Evolutionary conservation across 208 protist species (phyloP).

Genomic region (Trypanosoma boissoni): DNA sequence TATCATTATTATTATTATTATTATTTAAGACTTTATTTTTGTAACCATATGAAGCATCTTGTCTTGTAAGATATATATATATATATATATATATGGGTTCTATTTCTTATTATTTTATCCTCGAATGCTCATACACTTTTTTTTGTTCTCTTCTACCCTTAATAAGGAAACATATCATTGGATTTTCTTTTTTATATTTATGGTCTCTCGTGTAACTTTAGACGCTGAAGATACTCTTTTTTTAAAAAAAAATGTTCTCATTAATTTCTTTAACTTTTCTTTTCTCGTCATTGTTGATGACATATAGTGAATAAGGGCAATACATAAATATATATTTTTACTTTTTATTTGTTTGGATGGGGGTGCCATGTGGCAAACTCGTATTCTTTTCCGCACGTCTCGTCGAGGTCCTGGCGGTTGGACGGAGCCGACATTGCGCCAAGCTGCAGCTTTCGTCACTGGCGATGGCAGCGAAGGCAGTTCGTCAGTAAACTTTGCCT

Average conservation of each 20-base stretch:
- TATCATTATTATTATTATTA: not conserved
- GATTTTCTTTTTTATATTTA: not conserved
- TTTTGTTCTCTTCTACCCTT: too few relatives aligned
- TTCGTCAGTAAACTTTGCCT: not conserved
- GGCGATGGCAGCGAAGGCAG: not conserved
- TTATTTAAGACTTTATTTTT: not conserved
- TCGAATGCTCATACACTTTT: not conserved
- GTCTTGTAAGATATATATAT: not conserved
- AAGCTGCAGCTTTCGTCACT: not conserved
- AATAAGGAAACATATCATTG: not conserved
- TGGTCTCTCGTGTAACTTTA: not conserved
- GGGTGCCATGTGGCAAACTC: slow-evolving; percentile 12
- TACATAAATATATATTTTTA: too few relatives aligned
- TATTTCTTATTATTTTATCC: not conserved
- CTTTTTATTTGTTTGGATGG: not conserved
- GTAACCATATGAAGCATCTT: too few relatives aligned
- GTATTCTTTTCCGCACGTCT: slow-evolving; percentile 39
- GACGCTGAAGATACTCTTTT: not conserved
- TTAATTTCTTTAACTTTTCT: not conserved
- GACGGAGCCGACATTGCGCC: slow-evolving; percentile 34
- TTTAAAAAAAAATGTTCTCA: not conserved
- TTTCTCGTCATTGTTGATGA: not conserved
- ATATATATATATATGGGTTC: not conserved
- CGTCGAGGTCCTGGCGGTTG: slow-evolving; percentile 61
- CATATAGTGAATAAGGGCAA: too few relatives aligned